Conservation (phyloP, 2,329 filamentous ascomycete genomes). For the Calonectria hongkongensis region DNA sequence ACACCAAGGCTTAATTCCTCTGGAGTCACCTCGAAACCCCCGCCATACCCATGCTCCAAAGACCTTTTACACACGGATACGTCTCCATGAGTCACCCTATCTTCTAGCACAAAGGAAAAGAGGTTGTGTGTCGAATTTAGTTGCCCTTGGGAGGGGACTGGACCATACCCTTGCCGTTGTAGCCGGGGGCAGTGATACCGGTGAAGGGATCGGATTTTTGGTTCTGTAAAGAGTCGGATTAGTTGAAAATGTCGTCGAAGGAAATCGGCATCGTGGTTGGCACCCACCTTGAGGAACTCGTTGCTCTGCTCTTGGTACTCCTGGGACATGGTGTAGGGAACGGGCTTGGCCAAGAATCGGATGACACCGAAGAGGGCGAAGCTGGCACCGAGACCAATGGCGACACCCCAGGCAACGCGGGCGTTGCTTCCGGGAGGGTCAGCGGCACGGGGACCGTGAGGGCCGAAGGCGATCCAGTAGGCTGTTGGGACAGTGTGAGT, state of each 20-base stretch:
- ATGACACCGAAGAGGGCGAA: conserved; percentile 82
- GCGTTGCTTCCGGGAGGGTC: conserved; percentile 89
- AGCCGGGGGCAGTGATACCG: conserved; percentile 86
- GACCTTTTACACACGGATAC: conserved; percentile 61
- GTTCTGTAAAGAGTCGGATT: conserved; percentile 69
- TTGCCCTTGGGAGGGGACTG: conserved; percentile 78
- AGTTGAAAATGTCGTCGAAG: conserved; percentile 30
- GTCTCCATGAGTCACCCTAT: conserved; percentile 56
- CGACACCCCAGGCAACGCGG: conserved; percentile 85
- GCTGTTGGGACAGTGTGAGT: conserved; percentile 76
- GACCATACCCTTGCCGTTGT: conserved; percentile 85
- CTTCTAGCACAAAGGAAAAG: conserved; percentile 61
- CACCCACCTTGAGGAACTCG: conserved; percentile 89
- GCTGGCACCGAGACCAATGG: conserved; percentile 79
- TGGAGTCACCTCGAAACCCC: conserved; percentile 58
- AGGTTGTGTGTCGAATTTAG: conserved; percentile 60
- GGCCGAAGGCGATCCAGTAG: conserved; percentile 99
- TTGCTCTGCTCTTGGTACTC: conserved; percentile 98
- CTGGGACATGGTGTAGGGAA: conserved; percentile 93
- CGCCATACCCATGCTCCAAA: conserved; percentile 55
- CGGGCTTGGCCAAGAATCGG: conserved; percentile 82
- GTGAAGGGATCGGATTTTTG: conserved; percentile 92
- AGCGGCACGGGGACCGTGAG: conserved; percentile 92
- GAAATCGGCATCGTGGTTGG: background rate
- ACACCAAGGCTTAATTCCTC: conserved; percentile 59